Percentiles rank a stretch among this genome's conserved stretches.
These are phyloP conservation scores for Pseudogymnoascus sp. DNA, from an alignment of 2,329 filamentous ascomycete species.

Conservation along the genomic window DNA sequence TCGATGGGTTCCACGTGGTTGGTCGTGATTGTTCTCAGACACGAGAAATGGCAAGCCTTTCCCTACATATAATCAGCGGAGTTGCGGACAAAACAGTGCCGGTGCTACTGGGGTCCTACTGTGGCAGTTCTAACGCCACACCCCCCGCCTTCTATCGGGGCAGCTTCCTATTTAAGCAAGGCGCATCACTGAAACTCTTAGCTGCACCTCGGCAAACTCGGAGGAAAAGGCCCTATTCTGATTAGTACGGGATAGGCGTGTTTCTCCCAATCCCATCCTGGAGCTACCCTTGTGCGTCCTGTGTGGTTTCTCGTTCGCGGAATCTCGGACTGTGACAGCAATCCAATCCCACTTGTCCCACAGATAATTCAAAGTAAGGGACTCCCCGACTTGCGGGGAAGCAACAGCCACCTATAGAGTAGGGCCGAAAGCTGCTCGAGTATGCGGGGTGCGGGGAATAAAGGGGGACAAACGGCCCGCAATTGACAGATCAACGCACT, in stretches of 20 bases:
- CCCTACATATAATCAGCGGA: constrained; percentile 9
- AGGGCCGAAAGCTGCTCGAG: constrained; percentile 1
- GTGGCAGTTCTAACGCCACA: constrained; percentile 3
- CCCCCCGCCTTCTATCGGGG: not conserved
- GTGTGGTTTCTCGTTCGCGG: not conserved
- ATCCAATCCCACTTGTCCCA: not conserved
- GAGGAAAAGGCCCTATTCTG: not conserved
- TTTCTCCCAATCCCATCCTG: not conserved
- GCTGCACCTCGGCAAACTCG: not conserved
- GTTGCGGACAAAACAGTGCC: constrained; percentile 5
- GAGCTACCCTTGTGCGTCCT: not conserved
- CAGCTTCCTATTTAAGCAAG: not conserved
- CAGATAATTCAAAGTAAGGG: not conserved
- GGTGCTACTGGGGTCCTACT: not conserved
- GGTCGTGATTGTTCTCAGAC: not conserved
- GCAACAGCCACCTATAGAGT: not conserved
- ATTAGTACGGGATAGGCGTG: not conserved
- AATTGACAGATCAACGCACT: constrained; percentile 2
- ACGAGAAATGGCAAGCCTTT: not conserved
- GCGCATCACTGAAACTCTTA: not conserved
- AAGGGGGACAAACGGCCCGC: constrained; percentile 1
- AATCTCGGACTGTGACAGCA: not conserved
- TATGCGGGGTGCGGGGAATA: constrained; percentile 5
- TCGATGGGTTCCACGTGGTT: not conserved
- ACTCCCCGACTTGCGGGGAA: constrained; percentile 3